These are phyloP conservation scores for Paracoccidioides lutzii DNA, from an alignment of 2,329 filamentous ascomycete genomes.

Conservation along the genomic window DNA sequence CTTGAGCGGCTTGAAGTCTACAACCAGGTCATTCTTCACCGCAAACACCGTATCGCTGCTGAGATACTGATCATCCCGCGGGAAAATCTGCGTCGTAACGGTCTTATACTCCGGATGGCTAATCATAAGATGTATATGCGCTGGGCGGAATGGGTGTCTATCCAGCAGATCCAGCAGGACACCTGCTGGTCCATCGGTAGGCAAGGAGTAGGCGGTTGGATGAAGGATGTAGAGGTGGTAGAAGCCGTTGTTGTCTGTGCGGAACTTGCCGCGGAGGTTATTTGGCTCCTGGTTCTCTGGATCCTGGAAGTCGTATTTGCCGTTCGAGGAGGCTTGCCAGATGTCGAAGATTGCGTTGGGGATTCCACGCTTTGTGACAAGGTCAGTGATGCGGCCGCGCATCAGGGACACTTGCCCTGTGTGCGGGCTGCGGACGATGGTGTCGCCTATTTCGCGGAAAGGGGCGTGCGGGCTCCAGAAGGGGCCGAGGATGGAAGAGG, in stretches of 20 bases:
- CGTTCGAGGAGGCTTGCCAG: slow-evolving; percentile 65
- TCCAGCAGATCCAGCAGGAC: slow-evolving; percentile 42
- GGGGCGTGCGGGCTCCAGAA: slow-evolving; percentile 67
- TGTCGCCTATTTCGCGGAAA: slow-evolving; percentile 53
- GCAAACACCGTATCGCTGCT: slow-evolving; percentile 48
- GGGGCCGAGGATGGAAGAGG: slow-evolving; percentile 61
- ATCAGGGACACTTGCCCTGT: slow-evolving; percentile 51
- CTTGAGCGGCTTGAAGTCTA: slow-evolving; percentile 43
- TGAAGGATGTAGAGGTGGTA: slow-evolving; percentile 64
- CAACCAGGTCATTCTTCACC: slow-evolving; percentile 48
- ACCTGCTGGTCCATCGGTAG: slow-evolving; percentile 48
- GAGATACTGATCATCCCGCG: slow-evolving; percentile 45
- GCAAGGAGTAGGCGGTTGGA: slow-evolving; percentile 60
- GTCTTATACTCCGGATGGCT: slow-evolving; percentile 44
- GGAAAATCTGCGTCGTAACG: slow-evolving; percentile 47
- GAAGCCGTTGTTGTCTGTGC: slow-evolving; percentile 54
- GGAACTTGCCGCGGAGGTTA: slow-evolving; percentile 67
- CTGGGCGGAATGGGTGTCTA: slow-evolving; percentile 48
- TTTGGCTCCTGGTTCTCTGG: slow-evolving; percentile 56
- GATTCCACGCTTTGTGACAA: slow-evolving; percentile 54
- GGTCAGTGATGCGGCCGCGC: slow-evolving; percentile 55
- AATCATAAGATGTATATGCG: slow-evolving; percentile 48
- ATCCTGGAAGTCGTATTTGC: slow-evolving; percentile 66
- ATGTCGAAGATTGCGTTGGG: slow-evolving; percentile 59
- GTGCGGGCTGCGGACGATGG: slow-evolving; percentile 52